Conservation (phyloP, 148 eudicot genomes). For the Cornus suecica region DNA sequence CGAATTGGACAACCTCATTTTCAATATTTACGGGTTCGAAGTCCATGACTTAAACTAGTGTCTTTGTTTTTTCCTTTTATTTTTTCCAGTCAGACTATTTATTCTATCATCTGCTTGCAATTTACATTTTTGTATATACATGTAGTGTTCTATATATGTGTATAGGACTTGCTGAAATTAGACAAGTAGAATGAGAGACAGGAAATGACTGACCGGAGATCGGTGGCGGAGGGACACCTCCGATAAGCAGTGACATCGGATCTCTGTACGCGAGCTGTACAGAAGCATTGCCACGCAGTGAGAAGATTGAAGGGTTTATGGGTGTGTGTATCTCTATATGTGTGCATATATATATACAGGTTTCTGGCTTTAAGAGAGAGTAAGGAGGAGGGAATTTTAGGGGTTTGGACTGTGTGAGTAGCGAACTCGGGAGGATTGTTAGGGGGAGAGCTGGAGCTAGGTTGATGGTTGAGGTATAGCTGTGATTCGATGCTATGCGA, state of each 20-base stretch:
- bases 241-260: background rate
- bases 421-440: too few relatives aligned
- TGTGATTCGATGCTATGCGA: background rate
- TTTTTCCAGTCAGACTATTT: background rate
- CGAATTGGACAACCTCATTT: constrained; percentile 14
- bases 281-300: background rate
- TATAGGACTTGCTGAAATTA: background rate
- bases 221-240: background rate
- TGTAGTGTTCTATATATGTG: background rate
- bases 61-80: too few relatives aligned
- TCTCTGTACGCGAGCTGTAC: background rate
- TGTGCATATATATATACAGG: background rate
- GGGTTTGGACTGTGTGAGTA: too few relatives aligned
- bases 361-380: background rate
- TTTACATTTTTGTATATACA: background rate
- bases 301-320: background rate
- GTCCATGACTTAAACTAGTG: constrained; percentile 4
- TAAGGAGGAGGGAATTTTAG: background rate
- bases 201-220: constrained; percentile 12
- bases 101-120: background rate
- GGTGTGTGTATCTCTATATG: too few relatives aligned
- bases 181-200: constrained; percentile 2
- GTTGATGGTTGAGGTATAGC: background rate
- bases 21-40: constrained; percentile 15
- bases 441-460: background rate